Evolutionary conservation across 257 asterid species (phyloP).

Genomic region (Catharanthus roseus): DNA sequence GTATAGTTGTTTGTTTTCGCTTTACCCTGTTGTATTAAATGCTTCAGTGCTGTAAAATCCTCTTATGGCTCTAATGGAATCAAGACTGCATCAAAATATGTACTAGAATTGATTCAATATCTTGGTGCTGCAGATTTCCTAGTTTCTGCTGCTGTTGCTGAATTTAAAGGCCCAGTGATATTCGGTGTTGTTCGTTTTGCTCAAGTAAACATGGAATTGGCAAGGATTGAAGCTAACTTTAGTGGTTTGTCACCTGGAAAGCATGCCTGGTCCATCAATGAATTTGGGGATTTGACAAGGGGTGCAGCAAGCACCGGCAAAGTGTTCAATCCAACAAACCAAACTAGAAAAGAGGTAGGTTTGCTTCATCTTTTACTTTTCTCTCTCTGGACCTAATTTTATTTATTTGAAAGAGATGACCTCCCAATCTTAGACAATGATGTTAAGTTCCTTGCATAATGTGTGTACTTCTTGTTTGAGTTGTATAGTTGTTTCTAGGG

Average conservation of each 20-base stretch:
- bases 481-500: not conserved
- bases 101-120: not conserved
- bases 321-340: constrained; percentile 48
- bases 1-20: not conserved
- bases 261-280: constrained; percentile 82
- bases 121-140: constrained; percentile 61
- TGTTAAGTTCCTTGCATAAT: not conserved
- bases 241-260: constrained; percentile 84
- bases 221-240: constrained; percentile 83
- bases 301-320: constrained; percentile 94
- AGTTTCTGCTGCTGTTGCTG: constrained; percentile 85
- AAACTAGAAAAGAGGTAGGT: constrained; percentile 45
- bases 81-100: not conserved
- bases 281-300: constrained; percentile 81
- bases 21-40: not conserved
- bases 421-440: not conserved
- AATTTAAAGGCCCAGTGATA: constrained; percentile 78
- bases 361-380: constrained; percentile 9
- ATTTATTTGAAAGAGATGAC: not conserved
- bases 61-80: not conserved
- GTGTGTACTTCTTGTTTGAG: not conserved
- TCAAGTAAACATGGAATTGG: constrained; percentile 82
- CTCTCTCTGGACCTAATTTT: not conserved
- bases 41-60: not conserved
- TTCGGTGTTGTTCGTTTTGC: constrained; percentile 90